phyloP scores from a whole-genome alignment of 495 filamentous ascomycete species.

The Neurospora intermedia region DNA sequence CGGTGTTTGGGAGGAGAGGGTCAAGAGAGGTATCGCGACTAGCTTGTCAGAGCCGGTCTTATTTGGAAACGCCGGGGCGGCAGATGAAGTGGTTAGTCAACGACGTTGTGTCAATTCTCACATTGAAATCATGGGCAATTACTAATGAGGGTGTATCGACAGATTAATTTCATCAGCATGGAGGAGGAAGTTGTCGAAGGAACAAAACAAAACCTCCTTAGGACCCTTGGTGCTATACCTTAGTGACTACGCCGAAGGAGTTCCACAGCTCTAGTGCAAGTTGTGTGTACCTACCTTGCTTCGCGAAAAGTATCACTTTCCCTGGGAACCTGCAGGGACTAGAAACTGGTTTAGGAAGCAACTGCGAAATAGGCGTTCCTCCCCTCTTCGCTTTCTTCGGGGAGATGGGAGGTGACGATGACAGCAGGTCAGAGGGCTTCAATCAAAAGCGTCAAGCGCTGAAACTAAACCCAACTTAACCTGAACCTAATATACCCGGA shows the following conservation, averaged over 20 bases:
- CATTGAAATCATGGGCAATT: neutral
- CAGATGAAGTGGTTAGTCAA: constrained; percentile 57
- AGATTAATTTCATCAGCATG: constrained; percentile 63
- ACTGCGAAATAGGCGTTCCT: neutral
- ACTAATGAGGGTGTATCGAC: constrained; percentile 10
- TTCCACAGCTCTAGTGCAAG: neutral
- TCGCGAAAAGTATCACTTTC: neutral
- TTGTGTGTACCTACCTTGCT: neutral
- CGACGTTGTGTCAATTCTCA: neutral
- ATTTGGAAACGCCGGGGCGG: constrained; percentile 51
- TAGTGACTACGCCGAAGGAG: constrained; percentile 3
- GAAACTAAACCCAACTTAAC: neutral
- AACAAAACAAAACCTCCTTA: constrained; percentile 50
- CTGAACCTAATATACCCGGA: neutral
- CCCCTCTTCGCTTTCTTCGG: neutral
- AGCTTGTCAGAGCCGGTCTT: constrained; percentile 68
- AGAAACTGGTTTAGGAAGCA: neutral
- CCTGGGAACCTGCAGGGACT: neutral
- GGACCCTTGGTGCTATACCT: constrained; percentile 31
- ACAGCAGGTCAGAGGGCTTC: neutral
- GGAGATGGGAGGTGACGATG: neutral
- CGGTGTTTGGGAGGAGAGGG: constrained; percentile 82
- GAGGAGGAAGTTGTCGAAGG: constrained; percentile 47
- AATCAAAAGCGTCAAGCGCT: neutral
- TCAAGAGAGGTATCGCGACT: constrained; percentile 61